Base-by-base conservation (phyloP, 2,329 filamentous ascomycete genomes). In the Aspergillus transmontanensis region DNA sequence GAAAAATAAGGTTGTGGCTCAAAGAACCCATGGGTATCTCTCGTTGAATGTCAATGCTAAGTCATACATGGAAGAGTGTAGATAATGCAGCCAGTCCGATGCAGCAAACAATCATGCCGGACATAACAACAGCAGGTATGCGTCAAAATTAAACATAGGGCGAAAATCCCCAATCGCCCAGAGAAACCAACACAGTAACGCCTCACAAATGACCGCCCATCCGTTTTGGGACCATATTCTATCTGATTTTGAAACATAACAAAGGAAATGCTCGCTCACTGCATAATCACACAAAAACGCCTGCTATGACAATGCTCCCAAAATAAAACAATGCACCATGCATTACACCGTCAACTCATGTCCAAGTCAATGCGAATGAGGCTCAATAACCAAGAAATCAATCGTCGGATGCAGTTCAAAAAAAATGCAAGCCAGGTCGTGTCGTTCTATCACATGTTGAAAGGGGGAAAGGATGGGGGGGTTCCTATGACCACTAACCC, bases 271-370 rank as follows among this genome's bases (percentile, higher is more conserved):
- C 65, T 66, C 60, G 60, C 64, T 69, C 58, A 65, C 66, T 61
- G 60, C 60, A 62, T 45, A 48, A 58, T 54, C 39, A 55, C 46
- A 48, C 34, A 63, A 60, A 60, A 67, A 67, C 69, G 64, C 66
- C 64, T 56, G 61, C 45, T 66, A 54, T 63, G 60, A 65, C 59
- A 65, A 70, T 67, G 68, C 68, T 67, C 58, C 58, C 60, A 57
- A 61, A 34, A 53, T 36, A 61, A 61, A 59, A 26, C 61, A 53
- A 69, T 69, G 68, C 66, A 64, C 48, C 61, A 61, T 66, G 66
- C 68, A 67, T 71, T 63, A 68, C 58, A 66, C 64, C 68, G 61
- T 70, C 64, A 63, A 65, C 58, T 69, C 69, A 67, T 69, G 58
- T 64, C 59, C 56, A 60, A 68, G 56, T 59, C 50, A 68, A 64